These are phyloP conservation scores for Cyberlindnera bimundalis DNA, from an alignment of 805 yeast species.

Conservation along the genomic window DNA sequence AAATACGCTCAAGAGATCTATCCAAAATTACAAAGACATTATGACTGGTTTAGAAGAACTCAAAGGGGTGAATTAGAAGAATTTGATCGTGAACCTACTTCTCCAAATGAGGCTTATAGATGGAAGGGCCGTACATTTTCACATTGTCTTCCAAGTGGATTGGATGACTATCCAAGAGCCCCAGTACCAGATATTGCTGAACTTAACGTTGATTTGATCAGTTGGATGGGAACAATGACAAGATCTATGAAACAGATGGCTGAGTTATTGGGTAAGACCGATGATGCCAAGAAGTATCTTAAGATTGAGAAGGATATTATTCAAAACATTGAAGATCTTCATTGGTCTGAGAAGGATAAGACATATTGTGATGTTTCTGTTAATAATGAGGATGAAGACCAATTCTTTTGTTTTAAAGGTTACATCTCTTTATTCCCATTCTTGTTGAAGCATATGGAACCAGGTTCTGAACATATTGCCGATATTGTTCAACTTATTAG, in stretches of 20 bases:
- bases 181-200: conserved; percentile 81
- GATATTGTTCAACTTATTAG: conserved; percentile 54
- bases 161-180: conserved; percentile 94
- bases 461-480: conserved; percentile 43
- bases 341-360: conserved; percentile 69
- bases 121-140: conserved; percentile 90
- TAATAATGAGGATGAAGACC: conserved; percentile 66
- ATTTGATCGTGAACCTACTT: conserved; percentile 56
- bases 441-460: conserved; percentile 59
- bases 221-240: conserved; percentile 95
- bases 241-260: conserved; percentile 77
- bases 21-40: conserved; percentile 74
- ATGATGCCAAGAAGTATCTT: conserved; percentile 55
- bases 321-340: conserved; percentile 64
- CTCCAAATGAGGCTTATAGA: conserved; percentile 65
- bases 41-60: conserved; percentile 77
- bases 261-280: conserved; percentile 48
- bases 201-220: conserved; percentile 79
- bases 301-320: conserved; percentile 53
- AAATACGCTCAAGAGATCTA: conserved; percentile 63
- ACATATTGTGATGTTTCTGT: conserved; percentile 83
- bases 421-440: conserved; percentile 87
- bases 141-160: conserved; percentile 88
- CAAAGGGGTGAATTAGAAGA: conserved; percentile 75
- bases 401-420: conserved; percentile 83